phyloP scores from a whole-genome alignment of 2,329 filamentous ascomycete genomes.

The Hypomyces rosellus region DNA sequence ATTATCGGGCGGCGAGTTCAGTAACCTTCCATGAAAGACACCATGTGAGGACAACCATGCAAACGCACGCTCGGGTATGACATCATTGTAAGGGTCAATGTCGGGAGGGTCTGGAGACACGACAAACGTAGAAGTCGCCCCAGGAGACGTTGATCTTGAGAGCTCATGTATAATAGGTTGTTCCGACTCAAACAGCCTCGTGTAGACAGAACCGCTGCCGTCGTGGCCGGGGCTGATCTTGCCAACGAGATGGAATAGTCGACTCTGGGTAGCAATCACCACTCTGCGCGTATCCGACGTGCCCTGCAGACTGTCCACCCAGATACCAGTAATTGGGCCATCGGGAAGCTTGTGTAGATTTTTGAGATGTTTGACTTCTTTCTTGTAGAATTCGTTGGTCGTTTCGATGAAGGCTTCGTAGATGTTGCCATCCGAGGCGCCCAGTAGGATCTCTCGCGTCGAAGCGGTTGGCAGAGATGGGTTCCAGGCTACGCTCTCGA shows the following conservation, averaged over 20 bases:
- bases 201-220: constrained; percentile 78
- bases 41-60: constrained; percentile 89
- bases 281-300: constrained; percentile 68
- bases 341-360: constrained; percentile 76
- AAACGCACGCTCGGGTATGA: constrained; percentile 66
- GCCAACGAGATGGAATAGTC: constrained; percentile 75
- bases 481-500: constrained; percentile 93
- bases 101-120: constrained; percentile 70
- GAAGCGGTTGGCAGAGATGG: constrained; percentile 87
- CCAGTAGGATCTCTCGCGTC: constrained; percentile 87
- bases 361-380: constrained; percentile 89
- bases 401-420: constrained; percentile 96
- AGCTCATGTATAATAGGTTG: constrained; percentile 71
- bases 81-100: constrained; percentile 47
- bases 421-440: constrained; percentile 86
- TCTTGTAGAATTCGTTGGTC: constrained; percentile 87
- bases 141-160: constrained; percentile 44
- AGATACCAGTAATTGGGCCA: constrained; percentile 77
- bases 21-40: constrained; percentile 77
- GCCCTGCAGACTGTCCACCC: constrained; percentile 68
- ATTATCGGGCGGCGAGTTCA: constrained; percentile 51
- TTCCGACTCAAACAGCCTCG: constrained; percentile 81
- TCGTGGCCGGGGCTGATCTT: constrained; percentile 70
- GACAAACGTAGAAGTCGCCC: constrained; percentile 57
- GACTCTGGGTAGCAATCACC: constrained; percentile 70